Percentiles rank a stretch among this genome's conserved stretches.
Evolutionary conservation across 495 filamentous ascomycete species (phyloP).

Genomic region (Antarctomyces pellizariae): DNA sequence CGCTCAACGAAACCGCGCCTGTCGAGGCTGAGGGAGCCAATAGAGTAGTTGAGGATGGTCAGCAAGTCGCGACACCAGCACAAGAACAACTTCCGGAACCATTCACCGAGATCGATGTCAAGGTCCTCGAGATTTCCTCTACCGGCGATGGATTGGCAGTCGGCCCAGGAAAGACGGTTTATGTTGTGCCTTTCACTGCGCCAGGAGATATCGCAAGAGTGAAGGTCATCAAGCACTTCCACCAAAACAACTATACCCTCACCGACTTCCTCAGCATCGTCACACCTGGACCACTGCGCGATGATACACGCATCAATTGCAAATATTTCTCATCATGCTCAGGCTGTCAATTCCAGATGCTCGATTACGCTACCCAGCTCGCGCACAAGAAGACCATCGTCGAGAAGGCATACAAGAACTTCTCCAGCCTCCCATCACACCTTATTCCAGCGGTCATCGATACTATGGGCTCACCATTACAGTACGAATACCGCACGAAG

Average conservation of each 20-base stretch:
- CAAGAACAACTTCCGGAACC: constrained; percentile 31
- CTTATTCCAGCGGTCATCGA: constrained; percentile 53
- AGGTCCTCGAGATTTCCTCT: constrained; percentile 56
- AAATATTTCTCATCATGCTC: constrained; percentile 71
- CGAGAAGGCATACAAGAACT: constrained; percentile 79
- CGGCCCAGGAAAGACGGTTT: constrained; percentile 44
- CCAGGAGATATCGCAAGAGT: constrained; percentile 64
- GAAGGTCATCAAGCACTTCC: constrained; percentile 50
- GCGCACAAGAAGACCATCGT: constrained; percentile 65
- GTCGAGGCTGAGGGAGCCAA: constrained; percentile 6
- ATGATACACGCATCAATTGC: constrained; percentile 57
- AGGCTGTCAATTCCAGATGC: constrained; percentile 94
- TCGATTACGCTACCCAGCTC: constrained; percentile 70
- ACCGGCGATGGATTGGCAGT: constrained; percentile 70
- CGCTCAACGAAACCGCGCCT: constrained; percentile 10
- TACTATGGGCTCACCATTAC: constrained; percentile 70
- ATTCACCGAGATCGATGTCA: constrained; percentile 57
- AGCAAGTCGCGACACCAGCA: constrained; percentile 1
- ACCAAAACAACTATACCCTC: constrained; percentile 34
- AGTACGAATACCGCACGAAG: constrained; percentile 90
- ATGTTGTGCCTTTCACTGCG: constrained; percentile 69
- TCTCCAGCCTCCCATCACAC: constrained; percentile 56
- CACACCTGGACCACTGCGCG: constrained; percentile 45
- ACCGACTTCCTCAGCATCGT: constrained; percentile 65
- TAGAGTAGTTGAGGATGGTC: constrained; percentile 1